Evolutionary conservation across 169 alveolate species (phyloP).

Genomic region (Plasmodium blacklocki): DNA sequence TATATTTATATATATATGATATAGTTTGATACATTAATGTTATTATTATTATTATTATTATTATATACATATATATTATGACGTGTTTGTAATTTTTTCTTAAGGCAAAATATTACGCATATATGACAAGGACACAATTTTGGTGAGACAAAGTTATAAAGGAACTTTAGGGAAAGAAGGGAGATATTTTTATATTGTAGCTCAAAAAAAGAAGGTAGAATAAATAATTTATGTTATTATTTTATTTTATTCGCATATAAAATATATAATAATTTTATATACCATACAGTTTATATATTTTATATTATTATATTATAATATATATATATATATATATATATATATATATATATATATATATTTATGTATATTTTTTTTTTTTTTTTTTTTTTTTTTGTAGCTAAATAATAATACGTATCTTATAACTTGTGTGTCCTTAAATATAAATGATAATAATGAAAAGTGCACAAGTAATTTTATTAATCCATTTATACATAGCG

Average conservation of each 20-base stretch:
- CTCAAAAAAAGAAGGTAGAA: conserved; percentile 33
- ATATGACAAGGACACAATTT: conserved; percentile 31
- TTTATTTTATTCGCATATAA: neutral
- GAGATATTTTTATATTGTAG: conserved; percentile 50
- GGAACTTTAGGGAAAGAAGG: conserved; percentile 36
- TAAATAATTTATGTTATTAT: conserved; percentile 6
- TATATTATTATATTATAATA: neutral
- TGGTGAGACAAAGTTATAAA: conserved; percentile 48
- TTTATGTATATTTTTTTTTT: neutral
- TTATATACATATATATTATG: neutral
- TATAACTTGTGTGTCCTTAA: conserved; percentile 32
- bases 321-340: conserved; percentile 13
- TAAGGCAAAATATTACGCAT: conserved; percentile 35
- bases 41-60: neutral
- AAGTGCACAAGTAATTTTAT: conserved; percentile 1
- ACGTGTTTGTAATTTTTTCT: neutral
- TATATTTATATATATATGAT: neutral
- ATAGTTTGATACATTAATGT: neutral
- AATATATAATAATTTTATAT: neutral
- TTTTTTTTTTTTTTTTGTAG: conserved; percentile 3
- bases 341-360: no score
- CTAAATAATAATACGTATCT: conserved; percentile 11
- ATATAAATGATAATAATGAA: conserved; percentile 48
- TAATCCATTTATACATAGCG: conserved; percentile 29
- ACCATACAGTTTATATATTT: neutral